Base-by-base conservation (phyloP, 2,329 filamentous ascomycete genomes). In the Phyllosticta citribraziliensis region DNA sequence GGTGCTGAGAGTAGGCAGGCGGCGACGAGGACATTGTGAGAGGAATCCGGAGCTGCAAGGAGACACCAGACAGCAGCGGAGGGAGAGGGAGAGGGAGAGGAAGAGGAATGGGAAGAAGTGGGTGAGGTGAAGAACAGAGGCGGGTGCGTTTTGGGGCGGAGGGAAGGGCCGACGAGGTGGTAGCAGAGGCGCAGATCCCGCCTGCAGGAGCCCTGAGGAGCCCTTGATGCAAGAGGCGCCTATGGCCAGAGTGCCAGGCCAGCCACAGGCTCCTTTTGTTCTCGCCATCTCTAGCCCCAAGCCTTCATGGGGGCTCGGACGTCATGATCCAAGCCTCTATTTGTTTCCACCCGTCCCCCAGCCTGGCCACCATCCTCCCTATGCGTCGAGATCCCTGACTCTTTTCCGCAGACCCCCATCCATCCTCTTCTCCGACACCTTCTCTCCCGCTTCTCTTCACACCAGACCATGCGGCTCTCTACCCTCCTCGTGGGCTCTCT, bases 221-320 rank as follows among this genome's bases (percentile, higher is more conserved):
- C 35, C 35, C 53, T 57, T 61, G 59, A 61, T 61, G 59, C 59
- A 61, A 61, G 59, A 61, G 59, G 55, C 59, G 59, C 14, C 56
- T 25, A 17, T 47, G 33, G 53, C 58, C 58, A 60, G 58, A 30
- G 33, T 24, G 35, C 25, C 20, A 30, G n/a, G 27, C 40, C 40
- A 51, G 58, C 53, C 58, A 52, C 25, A 54, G 35, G 25, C 53
- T 47, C 40, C 40, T 47, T 47, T n/a, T n/a, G 40, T 47, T 47
- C 14, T 47, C 40, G 40, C 40, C 40, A n/a, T 47, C 40, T 47
- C 40, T 47, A 47, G 40, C 40, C 40, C 14, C 40, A 47, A 47
- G 40, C 40, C 40, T 17, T 5, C 40, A 47, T 47, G 14, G 14
- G 5, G 40, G 14, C 17, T 4, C n/a, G 17, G 14, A 47, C 40